Base-by-base conservation (phyloP, 139 green algal genomes). In the Haematococcus lacustris region DNA sequence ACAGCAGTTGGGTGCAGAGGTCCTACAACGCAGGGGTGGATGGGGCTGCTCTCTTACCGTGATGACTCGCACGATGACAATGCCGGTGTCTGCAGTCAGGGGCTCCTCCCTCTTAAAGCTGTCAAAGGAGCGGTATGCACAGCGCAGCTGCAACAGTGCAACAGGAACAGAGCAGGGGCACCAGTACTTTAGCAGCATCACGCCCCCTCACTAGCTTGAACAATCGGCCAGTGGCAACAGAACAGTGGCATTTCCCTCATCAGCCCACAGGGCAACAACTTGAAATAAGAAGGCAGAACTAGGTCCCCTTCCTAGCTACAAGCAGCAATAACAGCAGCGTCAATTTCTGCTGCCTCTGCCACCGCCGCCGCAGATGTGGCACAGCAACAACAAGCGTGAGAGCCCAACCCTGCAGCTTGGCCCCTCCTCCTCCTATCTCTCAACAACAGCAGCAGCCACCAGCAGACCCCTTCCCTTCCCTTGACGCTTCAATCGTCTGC, bases 101-200 rank as follows among this genome's bases (percentile, higher is more conserved):
- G 32, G 4, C 63, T 69, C 63, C 13, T 69, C 63, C 35, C 17
- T 30, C 63, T 69, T 69, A 26, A 69, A 69, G 35, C 21, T 69
- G 37, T 30, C 5, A 26, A 69, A 34, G 37, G 63, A 69, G 37
- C 63, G 63, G 63, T 69, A 69, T 2, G 30, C 17, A 37, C 5
- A 69, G 21, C 37, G 50, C 21, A 69, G 63, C 63, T 69, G 63
- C 63, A 51, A n/a, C n/a, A n/a, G n/a, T n/a, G 43, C 17, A 17
- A 9, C 9, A 28, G 43, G 43, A 9, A 53, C 43, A 53, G 9
- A 53, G 9, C 9, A 53, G 43, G 17, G 43, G 43, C 9, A 17
- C 43, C 17, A 17, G 9, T 28, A 28, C 9, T 53, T 17, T 53
- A 9, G 43, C 43, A 9, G 17, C 43, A 53, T 17, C 43, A 9